Evolutionary conservation across 106 monocot species (phyloP).

Genomic region (Xerophyta viscosa): DNA sequence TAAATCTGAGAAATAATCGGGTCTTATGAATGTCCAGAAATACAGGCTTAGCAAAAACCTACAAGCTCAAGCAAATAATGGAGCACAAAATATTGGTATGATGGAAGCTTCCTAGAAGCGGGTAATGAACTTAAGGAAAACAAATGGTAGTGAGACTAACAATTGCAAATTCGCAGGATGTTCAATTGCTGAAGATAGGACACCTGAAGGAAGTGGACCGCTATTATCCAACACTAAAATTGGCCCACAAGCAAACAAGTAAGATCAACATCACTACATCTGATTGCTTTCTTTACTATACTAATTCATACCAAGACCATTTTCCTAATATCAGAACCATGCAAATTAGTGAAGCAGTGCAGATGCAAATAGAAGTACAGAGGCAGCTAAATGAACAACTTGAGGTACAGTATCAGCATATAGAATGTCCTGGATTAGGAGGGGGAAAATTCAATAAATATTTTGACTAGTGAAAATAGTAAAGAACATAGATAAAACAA

Average conservation of each 20-base stretch:
- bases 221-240: slow-evolving; percentile 10
- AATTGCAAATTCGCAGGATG: slow-evolving; percentile 14
- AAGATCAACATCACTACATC: slow-evolving; percentile 2
- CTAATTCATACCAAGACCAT: background rate
- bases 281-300: background rate
- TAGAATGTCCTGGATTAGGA: no score
- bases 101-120: background rate
- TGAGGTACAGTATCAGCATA: slow-evolving; percentile 68
- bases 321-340: slow-evolving; percentile 26
- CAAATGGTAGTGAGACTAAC: background rate
- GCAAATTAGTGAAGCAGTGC: slow-evolving; percentile 72
- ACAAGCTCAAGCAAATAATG: slow-evolving; percentile 41
- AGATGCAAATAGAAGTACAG: slow-evolving; percentile 86
- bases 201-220: slow-evolving; percentile 13
- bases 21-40: slow-evolving; percentile 31
- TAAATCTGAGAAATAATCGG: background rate
- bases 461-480: no score
- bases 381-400: slow-evolving; percentile 73
- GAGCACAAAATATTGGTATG: slow-evolving; percentile 40
- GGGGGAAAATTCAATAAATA: no score
- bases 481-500: no score
- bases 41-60: slow-evolving; percentile 76
- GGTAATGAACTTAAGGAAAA: background rate
- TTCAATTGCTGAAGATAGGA: slow-evolving; percentile 17
- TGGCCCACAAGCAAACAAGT: slow-evolving; percentile 45